These are phyloP conservation scores for Dalbergia oliveri DNA, from an alignment of 306 rosid genomes.

Conservation along the genomic window DNA sequence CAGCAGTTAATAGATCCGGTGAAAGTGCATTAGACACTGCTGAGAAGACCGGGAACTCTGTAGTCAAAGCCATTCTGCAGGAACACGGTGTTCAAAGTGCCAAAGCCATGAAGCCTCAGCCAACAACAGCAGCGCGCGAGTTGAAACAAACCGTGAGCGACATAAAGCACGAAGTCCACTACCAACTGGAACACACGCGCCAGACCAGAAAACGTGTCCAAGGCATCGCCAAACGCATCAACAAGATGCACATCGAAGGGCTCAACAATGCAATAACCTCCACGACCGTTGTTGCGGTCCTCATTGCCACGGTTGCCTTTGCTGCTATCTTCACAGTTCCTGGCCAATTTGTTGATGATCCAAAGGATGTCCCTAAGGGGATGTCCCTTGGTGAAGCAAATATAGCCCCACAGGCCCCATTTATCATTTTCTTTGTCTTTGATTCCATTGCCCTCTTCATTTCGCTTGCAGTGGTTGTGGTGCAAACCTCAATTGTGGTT, in stretches of 20 bases:
- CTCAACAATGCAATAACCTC: slow-evolving; percentile 96
- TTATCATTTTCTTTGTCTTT: slow-evolving; percentile 75
- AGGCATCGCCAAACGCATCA: slow-evolving; percentile 90
- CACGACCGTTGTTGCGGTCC: slow-evolving; percentile 88
- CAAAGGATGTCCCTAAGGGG: slow-evolving; percentile 53
- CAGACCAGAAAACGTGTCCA: slow-evolving; percentile 88
- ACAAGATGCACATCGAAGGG: slow-evolving; percentile 95
- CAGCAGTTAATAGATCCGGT: slow-evolving; percentile 66
- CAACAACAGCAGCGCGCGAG: slow-evolving; percentile 69
- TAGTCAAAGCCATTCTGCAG: slow-evolving; percentile 57
- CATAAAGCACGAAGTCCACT: slow-evolving; percentile 89
- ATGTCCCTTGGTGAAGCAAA: slow-evolving; percentile 81
- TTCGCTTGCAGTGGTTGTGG: slow-evolving; percentile 92
- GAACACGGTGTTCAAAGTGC: slow-evolving; percentile 77
- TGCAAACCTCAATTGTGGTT: slow-evolving; percentile 89
- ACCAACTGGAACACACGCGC: slow-evolving; percentile 92
- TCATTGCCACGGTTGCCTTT: slow-evolving; percentile 92
- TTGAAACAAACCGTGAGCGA: slow-evolving; percentile 93
- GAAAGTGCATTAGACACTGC: slow-evolving; percentile 96
- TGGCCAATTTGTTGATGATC: slow-evolving; percentile 80
- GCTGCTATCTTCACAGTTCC: slow-evolving; percentile 95
- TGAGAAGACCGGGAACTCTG: slow-evolving; percentile 72
- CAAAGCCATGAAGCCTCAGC: slow-evolving; percentile 64
- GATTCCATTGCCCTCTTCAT: slow-evolving; percentile 92
- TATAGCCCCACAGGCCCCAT: slow-evolving; percentile 64